Percentiles rank a stretch among this genome's conserved stretches.
Evolutionary conservation across 345 rosid genomes (phyloP).

Genomic region (Diplotaxis tenuifolia): DNA sequence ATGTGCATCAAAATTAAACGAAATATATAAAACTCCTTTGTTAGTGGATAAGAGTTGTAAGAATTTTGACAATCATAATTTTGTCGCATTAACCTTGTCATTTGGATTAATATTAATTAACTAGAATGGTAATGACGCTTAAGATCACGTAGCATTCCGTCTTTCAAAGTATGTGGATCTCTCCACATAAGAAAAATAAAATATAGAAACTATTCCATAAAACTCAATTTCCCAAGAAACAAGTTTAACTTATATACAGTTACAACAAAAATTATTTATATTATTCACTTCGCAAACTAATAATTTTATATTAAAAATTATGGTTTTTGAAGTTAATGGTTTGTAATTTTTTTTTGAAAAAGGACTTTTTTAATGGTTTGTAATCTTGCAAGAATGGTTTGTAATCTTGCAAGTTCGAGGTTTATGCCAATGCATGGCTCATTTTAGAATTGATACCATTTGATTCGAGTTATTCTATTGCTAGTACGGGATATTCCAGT

Average conservation of each 20-base stretch:
- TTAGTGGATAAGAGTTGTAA: slow-evolving; percentile 23
- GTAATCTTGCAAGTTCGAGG: background rate
- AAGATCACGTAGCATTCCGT: background rate
- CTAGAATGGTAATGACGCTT: background rate
- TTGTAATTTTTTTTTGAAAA: background rate
- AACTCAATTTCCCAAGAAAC: background rate
- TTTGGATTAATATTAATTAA: background rate
- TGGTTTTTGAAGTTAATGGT: background rate
- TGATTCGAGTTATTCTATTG: background rate
- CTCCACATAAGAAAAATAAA: background rate
- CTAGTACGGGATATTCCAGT: background rate
- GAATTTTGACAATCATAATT: background rate
- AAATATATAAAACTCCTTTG: background rate
- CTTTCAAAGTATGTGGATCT: background rate
- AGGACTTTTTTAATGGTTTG: too few species aligned
- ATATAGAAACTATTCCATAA: background rate
- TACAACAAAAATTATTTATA: too few species aligned
- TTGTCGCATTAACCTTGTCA: slow-evolving; percentile 12
- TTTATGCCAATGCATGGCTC: background rate
- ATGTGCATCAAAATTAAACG: slow-evolving; percentile 2
- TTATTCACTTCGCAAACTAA: background rate
- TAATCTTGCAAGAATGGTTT: background rate
- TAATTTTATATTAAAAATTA: background rate
- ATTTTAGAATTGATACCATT: background rate
- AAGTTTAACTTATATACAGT: background rate